Base-by-base conservation (phyloP, 169 alveolate genomes). In the Neospora caninum region DNA sequence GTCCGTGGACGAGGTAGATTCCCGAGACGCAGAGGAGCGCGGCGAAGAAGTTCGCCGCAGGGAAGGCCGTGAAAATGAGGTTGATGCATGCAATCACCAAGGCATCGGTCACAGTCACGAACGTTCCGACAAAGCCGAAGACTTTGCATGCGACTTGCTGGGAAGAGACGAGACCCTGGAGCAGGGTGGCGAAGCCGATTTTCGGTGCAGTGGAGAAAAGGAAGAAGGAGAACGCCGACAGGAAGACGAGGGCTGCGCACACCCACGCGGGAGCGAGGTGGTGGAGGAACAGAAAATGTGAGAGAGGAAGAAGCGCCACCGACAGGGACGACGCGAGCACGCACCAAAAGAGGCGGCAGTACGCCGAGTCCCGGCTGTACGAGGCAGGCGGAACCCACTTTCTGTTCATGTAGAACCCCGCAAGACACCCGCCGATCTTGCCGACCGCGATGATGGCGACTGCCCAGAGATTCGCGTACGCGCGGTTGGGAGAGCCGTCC, bases 21-120 rank as follows among this genome's bases (percentile, higher is more conserved):
- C 70, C 54, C 36, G 80, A n/a, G 70, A 93, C 93, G 34, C 88
- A 91, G 4, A 94, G 45, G 4, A 41, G 36, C 0, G 88, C 87
- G 43, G 54, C 31, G 54, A 83, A 78, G 42, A 70, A 69, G 0
- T 92, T 58, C 38, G 86, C 0, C 25, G 94, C 53, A 0, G 49
- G 91, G 29, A 93, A 49, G 38, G 22, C 36, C 36, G 86, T 43
- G 39, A 94, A 89, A 27, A 94, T 13, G 2, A 42, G 0, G 84
- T 94, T 94, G 43, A 94, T 67, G 53, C 82, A 13, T 18, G 91
- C 67, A 29, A 94, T 91, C 39, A 94, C 78, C n/a, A 73, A 41
- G 27, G 96, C 96, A 73, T 94, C 96, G 0, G 80, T 45, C n/a
- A 94, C 41, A 13, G 94, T 89, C 7, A 94, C 94, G 78, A 94